Conservation (phyloP, 192 early-diverging fungal genomes). For the Dissophora ornata region DNA sequence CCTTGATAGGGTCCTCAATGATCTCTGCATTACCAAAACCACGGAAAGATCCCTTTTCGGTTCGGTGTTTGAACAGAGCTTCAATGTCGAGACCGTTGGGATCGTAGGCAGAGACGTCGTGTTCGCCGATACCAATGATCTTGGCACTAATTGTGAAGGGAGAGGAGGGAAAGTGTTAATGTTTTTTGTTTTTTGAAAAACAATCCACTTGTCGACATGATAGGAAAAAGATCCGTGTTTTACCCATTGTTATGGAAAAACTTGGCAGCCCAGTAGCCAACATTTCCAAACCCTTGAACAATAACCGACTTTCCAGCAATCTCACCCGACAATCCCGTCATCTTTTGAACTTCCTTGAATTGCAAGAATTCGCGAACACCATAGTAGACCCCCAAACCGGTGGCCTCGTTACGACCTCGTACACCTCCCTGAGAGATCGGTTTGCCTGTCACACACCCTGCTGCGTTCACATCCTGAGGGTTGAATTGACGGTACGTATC, state of each 20-base stretch:
- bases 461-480: slow-evolving; percentile 82
- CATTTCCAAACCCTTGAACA: slow-evolving; percentile 89
- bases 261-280: slow-evolving; percentile 86
- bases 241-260: slow-evolving; percentile 81
- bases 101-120: slow-evolving; percentile 74
- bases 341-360: slow-evolving; percentile 81
- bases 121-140: slow-evolving; percentile 79
- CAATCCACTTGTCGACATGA: too few relatives aligned
- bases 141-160: slow-evolving; percentile 63
- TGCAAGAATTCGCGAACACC: slow-evolving; percentile 83
- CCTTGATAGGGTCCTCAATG: slow-evolving; percentile 63
- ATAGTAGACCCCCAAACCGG: slow-evolving; percentile 86
- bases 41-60: slow-evolving; percentile 73
- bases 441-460: slow-evolving; percentile 87
- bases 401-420: slow-evolving; percentile 85
- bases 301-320: slow-evolving; percentile 72
- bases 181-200: too few relatives aligned
- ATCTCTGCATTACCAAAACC: slow-evolving; percentile 72
- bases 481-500: slow-evolving; percentile 90
- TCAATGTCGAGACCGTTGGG: slow-evolving; percentile 74
- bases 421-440: slow-evolving; percentile 84
- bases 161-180: neutral
- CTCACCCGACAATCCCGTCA: slow-evolving; percentile 70
- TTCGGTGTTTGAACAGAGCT: slow-evolving; percentile 72
- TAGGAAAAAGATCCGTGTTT: too few relatives aligned